A percentile compares a stretch with the other conserved stretches of the same genome.
Conservation (phyloP, 176 grass and related monocot species). For the Phyllostachys edulis region DNA sequence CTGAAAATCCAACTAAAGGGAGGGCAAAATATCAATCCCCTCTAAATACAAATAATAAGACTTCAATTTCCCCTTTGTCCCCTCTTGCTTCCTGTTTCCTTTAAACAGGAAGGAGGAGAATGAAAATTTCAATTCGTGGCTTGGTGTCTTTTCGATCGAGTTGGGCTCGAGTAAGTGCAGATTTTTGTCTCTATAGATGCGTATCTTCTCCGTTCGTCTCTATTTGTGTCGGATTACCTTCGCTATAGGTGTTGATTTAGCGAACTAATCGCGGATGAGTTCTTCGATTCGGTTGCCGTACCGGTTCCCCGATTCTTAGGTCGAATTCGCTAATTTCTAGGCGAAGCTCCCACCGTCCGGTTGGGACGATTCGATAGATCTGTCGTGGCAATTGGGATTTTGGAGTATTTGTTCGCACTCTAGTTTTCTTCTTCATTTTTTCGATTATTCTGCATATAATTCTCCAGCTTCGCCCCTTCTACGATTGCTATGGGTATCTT, state of each 20-base stretch:
- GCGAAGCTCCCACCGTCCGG: not conserved
- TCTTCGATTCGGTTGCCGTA: not conserved
- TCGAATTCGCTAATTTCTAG: not conserved
- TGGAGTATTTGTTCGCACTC: not conserved
- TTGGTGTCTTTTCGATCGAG: constrained; percentile 5
- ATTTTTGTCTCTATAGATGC: not conserved
- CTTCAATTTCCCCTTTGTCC: too few species aligned
- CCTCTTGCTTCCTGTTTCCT: not conserved
- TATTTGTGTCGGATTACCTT: not conserved
- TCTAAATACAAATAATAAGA: too few species aligned
- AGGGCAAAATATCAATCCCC: too few species aligned
- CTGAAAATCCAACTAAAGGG: too few species aligned
- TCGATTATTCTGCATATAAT: not conserved
- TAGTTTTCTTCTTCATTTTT: not conserved
- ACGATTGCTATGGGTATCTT: not conserved
- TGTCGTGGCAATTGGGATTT: not conserved
- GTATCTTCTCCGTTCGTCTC: not conserved
- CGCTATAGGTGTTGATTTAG: not conserved
- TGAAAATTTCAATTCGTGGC: not conserved
- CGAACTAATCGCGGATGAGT: not conserved
- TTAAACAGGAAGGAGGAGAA: not conserved
- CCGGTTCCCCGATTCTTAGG: not conserved
- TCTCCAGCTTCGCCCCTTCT: not conserved
- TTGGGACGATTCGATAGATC: not conserved
- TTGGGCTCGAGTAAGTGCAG: not conserved